A percentile compares a stretch with the other conserved stretches of the same genome.
phyloP scores from a whole-genome alignment of 2,329 filamentous ascomycete species.

The Lojkania enalia region DNA sequence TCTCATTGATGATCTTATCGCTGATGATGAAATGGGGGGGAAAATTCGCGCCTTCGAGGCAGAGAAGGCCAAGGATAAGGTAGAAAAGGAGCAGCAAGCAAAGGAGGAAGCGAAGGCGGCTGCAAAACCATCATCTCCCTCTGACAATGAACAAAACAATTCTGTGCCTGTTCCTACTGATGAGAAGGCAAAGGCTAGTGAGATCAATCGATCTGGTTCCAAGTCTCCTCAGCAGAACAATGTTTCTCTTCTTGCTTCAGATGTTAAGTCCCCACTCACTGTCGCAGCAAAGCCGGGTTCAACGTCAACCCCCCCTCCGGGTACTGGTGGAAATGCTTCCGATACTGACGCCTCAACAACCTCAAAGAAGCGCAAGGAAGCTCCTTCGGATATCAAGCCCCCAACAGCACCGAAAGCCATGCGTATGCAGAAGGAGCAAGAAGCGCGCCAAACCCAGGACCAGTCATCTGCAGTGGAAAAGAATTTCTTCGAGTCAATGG shows the following conservation, averaged over 20 bases:
- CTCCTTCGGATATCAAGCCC: slow-evolving; percentile 66
- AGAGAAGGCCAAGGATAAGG: slow-evolving; percentile 53
- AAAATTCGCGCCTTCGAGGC: slow-evolving; percentile 77
- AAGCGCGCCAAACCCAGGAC: slow-evolving; percentile 56
- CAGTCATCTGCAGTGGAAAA: slow-evolving; percentile 44
- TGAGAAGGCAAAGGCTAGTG: slow-evolving; percentile 27
- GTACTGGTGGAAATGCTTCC: slow-evolving; percentile 37
- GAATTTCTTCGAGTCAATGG: slow-evolving; percentile 52
- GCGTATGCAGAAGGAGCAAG: slow-evolving; percentile 44
- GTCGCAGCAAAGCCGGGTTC: slow-evolving; percentile 26
- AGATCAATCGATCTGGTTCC: slow-evolving; percentile 21
- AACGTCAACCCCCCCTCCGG: slow-evolving; percentile 37
- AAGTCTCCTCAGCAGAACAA: slow-evolving; percentile 22
- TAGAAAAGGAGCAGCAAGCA: slow-evolving; percentile 46
- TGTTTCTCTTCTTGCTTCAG: slow-evolving; percentile 21
- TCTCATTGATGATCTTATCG: slow-evolving; percentile 84
- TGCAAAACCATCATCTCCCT: slow-evolving; percentile 29
- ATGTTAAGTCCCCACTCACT: slow-evolving; percentile 27
- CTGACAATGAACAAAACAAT: slow-evolving; percentile 22
- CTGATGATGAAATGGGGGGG: slow-evolving; percentile 75
- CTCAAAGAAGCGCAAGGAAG: slow-evolving; percentile 76
- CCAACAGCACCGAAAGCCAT: slow-evolving; percentile 52
- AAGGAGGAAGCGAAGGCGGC: slow-evolving; percentile 40
- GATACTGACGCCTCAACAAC: slow-evolving; percentile 37
- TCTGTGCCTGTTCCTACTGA: slow-evolving; percentile 24